A percentile compares a stretch with the other conserved stretches of the same genome.
Evolutionary conservation across 176 grass and related monocot genomes (phyloP).

Genomic region (Oryza brachyantha): DNA sequence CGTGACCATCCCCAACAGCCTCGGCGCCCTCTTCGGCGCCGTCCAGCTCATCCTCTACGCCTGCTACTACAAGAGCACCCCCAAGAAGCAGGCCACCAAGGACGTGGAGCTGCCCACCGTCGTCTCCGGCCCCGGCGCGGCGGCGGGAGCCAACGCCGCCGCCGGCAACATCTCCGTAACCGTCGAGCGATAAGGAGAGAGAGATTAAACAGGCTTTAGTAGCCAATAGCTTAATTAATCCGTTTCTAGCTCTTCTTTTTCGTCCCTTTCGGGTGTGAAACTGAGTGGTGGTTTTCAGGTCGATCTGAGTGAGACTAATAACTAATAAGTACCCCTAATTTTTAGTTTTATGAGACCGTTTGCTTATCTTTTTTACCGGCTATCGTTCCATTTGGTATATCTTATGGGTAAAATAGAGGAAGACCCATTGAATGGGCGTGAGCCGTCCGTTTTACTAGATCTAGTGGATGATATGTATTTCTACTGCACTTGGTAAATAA

Average conservation of each 20-base stretch:
- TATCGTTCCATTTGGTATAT: no score
- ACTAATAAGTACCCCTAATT: not conserved
- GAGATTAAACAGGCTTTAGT: no score
- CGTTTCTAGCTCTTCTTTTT: not conserved
- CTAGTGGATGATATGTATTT: no score
- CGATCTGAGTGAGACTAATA: not conserved
- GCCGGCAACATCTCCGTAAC: conserved; percentile 28
- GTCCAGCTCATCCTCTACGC: conserved; percentile 66
- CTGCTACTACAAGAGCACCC: conserved; percentile 52
- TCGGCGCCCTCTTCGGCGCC: conserved; percentile 47
- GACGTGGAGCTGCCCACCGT: conserved; percentile 37
- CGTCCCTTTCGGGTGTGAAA: not conserved
- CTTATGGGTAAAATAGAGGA: no score
- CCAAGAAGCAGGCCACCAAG: conserved; percentile 2
- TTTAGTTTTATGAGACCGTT: not conserved
- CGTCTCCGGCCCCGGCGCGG: not conserved
- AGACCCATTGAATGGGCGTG: no score
- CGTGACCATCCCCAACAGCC: conserved; percentile 46
- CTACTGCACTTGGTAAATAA: no score
- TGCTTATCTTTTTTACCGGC: no score
- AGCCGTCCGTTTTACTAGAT: no score
- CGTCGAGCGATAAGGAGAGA: conserved; percentile 37
- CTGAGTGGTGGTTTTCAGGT: not conserved
- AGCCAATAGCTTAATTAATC: no score
- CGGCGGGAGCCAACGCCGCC: not conserved